Evolutionary conservation across 768 basidiomycete genomes (phyloP), one percentile per base, ranked within the genome.

Genomic region (Leccinum rimulosum): DNA sequence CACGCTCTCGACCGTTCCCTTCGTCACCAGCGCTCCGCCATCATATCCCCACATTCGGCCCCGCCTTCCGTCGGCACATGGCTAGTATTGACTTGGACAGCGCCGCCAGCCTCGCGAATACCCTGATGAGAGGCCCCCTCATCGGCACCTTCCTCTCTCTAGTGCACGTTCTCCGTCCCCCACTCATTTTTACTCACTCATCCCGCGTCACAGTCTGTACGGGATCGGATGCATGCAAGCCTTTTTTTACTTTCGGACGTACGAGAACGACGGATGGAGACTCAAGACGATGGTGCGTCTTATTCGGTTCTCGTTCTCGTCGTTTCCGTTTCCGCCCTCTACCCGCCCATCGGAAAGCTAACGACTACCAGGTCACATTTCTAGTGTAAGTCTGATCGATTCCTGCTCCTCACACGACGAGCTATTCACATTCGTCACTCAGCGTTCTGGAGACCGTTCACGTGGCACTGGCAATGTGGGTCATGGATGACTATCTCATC

Each of bases 181-280:
- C 43, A 11, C 17, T 45, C 14, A 6, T 27, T 15, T 12, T 22
- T 27, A 22, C 25, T 48, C 22, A 17, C 49, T 2, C 35, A 36
- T 5, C 12, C 14, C 12, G 12, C 17, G 11, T 7, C 22, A 15
- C 36, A 72, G 70, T 22, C 53, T 73, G 3, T 72, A 73, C n/a
- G 71, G 71, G 12, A 54, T 68, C 6, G 70, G 68, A 6, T 71
- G 68, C 58, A 60, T 61, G 47, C 70, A 71, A 35, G 61, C 68
- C 6, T 65, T 72, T 25, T 72, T 66, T 22, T 71, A 71, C 58
- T 72, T 68, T 19, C 62, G 53, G 11, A 71, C 64, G 0, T 71
- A 71, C 57, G 59, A 58, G 3, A 50, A 51, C 2, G 70, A 71
- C 27, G 6, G 31, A 11, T 22, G 50, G 51, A 54, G 58, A 27